A percentile compares a stretch with the other conserved stretches of the same genome.
Conservation (phyloP, 2,329 filamentous ascomycete species). For the Colletotrichum sp. region DNA sequence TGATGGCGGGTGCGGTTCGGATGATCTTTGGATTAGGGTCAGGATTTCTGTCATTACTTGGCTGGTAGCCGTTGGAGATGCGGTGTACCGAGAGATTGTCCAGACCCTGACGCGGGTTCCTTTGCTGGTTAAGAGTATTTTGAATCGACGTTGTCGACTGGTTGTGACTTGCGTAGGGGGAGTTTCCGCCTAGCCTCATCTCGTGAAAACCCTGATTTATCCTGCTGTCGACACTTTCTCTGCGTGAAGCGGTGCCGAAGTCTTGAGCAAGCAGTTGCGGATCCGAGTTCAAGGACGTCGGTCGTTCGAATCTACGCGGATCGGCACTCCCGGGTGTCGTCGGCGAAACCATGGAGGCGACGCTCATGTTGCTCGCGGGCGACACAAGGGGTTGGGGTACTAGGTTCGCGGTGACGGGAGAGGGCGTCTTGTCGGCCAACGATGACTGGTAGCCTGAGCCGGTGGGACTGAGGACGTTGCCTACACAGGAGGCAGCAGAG, state of each 20-base stretch:
- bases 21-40: conserved; percentile 56
- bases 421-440: conserved; percentile 66
- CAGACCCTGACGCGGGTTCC: conserved; percentile 59
- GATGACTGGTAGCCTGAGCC: conserved; percentile 55
- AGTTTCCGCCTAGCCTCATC: conserved; percentile 69
- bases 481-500: conserved; percentile 46
- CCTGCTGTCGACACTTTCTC: conserved; percentile 82
- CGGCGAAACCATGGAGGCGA: conserved; percentile 70
- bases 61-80: conserved; percentile 70
- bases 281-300: conserved; percentile 40
- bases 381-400: conserved; percentile 60
- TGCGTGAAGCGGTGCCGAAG: conserved; percentile 59
- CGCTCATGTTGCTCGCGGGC: conserved; percentile 67
- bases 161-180: conserved; percentile 79
- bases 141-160: conserved; percentile 79
- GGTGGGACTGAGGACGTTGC: conserved; percentile 25
- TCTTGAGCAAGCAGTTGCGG: conserved; percentile 34
- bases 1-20: conserved; percentile 77
- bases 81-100: conserved; percentile 61
- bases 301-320: conserved; percentile 48
- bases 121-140: conserved; percentile 71
- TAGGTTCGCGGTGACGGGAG: conserved; percentile 58
- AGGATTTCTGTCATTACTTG: conserved; percentile 62
- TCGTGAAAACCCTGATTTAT: conserved; percentile 76
- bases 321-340: conserved; percentile 52